A percentile compares a stretch with the other conserved stretches of the same genome.
These are phyloP conservation scores for Saccharomyces pastorianus DNA, from an alignment of 1,139 yeast species.

Conservation along the genomic window DNA sequence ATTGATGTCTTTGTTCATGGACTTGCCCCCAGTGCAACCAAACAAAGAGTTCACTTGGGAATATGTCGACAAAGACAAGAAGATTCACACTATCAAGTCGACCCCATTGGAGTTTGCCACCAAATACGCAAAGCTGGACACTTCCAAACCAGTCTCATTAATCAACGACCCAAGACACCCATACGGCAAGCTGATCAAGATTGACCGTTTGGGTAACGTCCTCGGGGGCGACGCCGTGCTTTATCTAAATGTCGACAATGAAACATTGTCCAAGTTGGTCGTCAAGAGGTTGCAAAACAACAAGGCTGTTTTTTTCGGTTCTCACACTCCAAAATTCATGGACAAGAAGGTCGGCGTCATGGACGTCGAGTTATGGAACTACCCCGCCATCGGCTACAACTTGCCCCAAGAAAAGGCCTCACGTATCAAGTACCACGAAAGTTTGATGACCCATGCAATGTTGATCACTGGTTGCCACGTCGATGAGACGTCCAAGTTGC, in stretches of 20 bases:
- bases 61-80: slow-evolving; percentile 62
- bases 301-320: slow-evolving; percentile 77
- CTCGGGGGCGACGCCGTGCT: slow-evolving; percentile 58
- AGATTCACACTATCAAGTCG: slow-evolving; percentile 43
- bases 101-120: slow-evolving; percentile 59
- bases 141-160: slow-evolving; percentile 51
- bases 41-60: slow-evolving; percentile 64
- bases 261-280: slow-evolving; percentile 50
- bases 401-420: slow-evolving; percentile 51
- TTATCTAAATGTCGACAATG: slow-evolving; percentile 60
- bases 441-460: slow-evolving; percentile 85
- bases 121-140: slow-evolving; percentile 44
- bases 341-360: slow-evolving; percentile 56
- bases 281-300: slow-evolving; percentile 59
- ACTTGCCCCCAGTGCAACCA: slow-evolving; percentile 66
- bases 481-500: slow-evolving; percentile 41
- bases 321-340: slow-evolving; percentile 70
- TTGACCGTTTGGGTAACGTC: slow-evolving; percentile 67
- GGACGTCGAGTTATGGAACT: slow-evolving; percentile 63
- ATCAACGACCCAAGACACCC: slow-evolving; percentile 75
- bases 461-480: slow-evolving; percentile 66
- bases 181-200: slow-evolving; percentile 53
- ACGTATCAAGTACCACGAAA: slow-evolving; percentile 47
- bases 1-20: slow-evolving; percentile 57
- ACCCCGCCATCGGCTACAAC: slow-evolving; percentile 53